Conservation (phyloP, 164 flowering plant genomes). For the Vitis labrusca region DNA sequence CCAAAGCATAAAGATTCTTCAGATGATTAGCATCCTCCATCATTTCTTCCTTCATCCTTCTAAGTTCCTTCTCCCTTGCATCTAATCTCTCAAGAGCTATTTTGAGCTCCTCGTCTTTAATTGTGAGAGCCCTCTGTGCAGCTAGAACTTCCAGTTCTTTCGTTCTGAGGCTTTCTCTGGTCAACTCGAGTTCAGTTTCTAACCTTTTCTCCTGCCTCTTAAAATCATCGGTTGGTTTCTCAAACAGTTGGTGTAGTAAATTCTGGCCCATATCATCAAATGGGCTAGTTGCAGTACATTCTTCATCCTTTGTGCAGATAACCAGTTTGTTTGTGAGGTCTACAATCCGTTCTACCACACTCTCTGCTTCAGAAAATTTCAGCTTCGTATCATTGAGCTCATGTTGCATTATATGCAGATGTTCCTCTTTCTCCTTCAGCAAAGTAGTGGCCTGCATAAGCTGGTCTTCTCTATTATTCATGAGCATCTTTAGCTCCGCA, state of each 20-base stretch:
- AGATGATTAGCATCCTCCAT: slow-evolving; percentile 44
- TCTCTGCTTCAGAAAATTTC: slow-evolving; percentile 64
- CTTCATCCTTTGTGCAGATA: slow-evolving; percentile 36
- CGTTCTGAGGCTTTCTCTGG: slow-evolving; percentile 50
- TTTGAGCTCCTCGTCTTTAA: slow-evolving; percentile 75
- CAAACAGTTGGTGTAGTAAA: slow-evolving; percentile 9
- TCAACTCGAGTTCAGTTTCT: slow-evolving; percentile 61
- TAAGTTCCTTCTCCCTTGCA: slow-evolving; percentile 52
- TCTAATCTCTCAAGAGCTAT: slow-evolving; percentile 42
- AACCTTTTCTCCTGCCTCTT: slow-evolving; percentile 42
- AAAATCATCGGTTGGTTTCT: slow-evolving; percentile 26
- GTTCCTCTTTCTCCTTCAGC: slow-evolving; percentile 67
- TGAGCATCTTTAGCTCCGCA: slow-evolving; percentile 48
- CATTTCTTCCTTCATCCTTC: slow-evolving; percentile 45
- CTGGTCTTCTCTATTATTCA: slow-evolving; percentile 60
- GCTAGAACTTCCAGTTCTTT: slow-evolving; percentile 72
- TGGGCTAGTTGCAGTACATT: slow-evolving; percentile 1
- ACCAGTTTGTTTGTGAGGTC: slow-evolving; percentile 65
- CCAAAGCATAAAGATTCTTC: slow-evolving; percentile 49
- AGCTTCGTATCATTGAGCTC: slow-evolving; percentile 49
- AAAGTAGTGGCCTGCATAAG: slow-evolving; percentile 55
- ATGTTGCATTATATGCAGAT: slow-evolving; percentile 38
- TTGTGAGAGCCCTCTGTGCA: slow-evolving; percentile 54
- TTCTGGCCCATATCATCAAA: slow-evolving; percentile 4
- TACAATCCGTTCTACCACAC: slow-evolving; percentile 57